A percentile compares a stretch with the other conserved stretches of the same genome.
phyloP scores from a whole-genome alignment of 139 green algal genomes.

The Tetratostichococcus sp. region DNA sequence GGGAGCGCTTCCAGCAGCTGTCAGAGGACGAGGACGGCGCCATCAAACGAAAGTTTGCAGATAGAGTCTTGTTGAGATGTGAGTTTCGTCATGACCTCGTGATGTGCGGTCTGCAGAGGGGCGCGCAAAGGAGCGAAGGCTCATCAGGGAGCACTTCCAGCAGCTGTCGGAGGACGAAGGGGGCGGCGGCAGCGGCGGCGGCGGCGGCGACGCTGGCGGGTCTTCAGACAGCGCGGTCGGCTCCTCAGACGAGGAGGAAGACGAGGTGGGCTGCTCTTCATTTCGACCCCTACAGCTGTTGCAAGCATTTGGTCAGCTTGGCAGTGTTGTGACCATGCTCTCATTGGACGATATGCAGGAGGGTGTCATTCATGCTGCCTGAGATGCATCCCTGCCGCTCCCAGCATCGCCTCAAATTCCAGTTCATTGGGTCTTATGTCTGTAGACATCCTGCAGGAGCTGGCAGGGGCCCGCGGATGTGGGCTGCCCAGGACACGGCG shows the following conservation, averaged over 20 bases:
- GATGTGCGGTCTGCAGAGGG: constrained; percentile 4
- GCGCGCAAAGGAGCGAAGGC: constrained; percentile 25
- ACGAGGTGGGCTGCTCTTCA: constrained; percentile 1
- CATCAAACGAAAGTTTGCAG: no score
- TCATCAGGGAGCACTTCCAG: constrained; percentile 68
- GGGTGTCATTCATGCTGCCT: no score
- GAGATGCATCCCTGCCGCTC: no score
- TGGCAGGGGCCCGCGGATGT: constrained; percentile 54
- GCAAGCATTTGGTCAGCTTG: no score
- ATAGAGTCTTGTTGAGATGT: no score
- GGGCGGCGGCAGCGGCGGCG: constrained; percentile 3
- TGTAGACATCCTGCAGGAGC: no score
- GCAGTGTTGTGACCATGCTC: no score
- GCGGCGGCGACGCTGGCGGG: neutral
- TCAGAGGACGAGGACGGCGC: constrained; percentile 16
- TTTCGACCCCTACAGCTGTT: no score
- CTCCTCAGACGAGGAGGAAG: constrained; percentile 14
- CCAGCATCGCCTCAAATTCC: no score
- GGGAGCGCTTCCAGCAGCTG: constrained; percentile 61
- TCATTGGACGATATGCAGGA: no score
- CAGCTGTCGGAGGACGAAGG: constrained; percentile 14
- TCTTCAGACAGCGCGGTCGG: no score
- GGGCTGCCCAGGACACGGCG: constrained; percentile 56
- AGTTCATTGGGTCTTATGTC: no score
- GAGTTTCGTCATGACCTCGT: neutral